These are phyloP conservation scores for Ascomycota sp. DNA, from an alignment of 2,329 filamentous ascomycete genomes.

Conservation along the genomic window DNA sequence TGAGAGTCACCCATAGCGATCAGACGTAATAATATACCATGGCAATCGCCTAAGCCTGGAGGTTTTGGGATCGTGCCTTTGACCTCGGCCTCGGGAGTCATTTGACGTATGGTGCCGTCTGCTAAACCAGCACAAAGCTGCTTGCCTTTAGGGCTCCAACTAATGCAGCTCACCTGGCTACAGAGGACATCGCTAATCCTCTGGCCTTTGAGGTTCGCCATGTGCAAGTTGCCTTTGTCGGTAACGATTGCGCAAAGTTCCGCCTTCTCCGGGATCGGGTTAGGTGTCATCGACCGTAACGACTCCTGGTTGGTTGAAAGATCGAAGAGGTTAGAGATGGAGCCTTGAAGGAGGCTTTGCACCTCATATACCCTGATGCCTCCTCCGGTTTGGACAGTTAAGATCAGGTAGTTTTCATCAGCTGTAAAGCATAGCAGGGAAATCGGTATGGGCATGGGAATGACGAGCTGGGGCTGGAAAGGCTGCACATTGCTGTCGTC, in stretches of 20 bases:
- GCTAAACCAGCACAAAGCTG: constrained; percentile 73
- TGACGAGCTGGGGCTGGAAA: constrained; percentile 53
- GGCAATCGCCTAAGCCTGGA: constrained; percentile 42
- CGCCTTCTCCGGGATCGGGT: constrained; percentile 53
- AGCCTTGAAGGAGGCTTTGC: constrained; percentile 42
- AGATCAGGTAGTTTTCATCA: constrained; percentile 67
- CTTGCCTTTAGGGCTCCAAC: constrained; percentile 88
- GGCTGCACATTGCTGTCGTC: constrained; percentile 43
- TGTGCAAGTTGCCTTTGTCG: constrained; percentile 56
- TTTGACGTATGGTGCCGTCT: constrained; percentile 62
- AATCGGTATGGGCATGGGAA: constrained; percentile 54
- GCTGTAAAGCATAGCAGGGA: constrained; percentile 81
- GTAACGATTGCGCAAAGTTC: constrained; percentile 68
- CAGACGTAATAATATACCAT: constrained; percentile 33
- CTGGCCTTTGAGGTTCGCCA: constrained; percentile 59
- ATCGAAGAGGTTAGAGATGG: constrained; percentile 44
- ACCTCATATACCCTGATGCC: constrained; percentile 72
- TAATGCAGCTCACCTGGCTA: constrained; percentile 58
- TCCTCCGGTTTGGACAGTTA: constrained; percentile 64
- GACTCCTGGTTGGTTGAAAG: constrained; percentile 56
- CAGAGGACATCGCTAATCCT: constrained; percentile 45
- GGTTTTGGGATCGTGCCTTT: constrained; percentile 68
- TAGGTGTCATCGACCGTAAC: constrained; percentile 57
- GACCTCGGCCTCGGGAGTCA: constrained; percentile 59
- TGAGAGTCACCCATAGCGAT: not conserved